Evolutionary conservation across 768 basidiomycete species (phyloP).

Genomic region (Lactarius evosmus): DNA sequence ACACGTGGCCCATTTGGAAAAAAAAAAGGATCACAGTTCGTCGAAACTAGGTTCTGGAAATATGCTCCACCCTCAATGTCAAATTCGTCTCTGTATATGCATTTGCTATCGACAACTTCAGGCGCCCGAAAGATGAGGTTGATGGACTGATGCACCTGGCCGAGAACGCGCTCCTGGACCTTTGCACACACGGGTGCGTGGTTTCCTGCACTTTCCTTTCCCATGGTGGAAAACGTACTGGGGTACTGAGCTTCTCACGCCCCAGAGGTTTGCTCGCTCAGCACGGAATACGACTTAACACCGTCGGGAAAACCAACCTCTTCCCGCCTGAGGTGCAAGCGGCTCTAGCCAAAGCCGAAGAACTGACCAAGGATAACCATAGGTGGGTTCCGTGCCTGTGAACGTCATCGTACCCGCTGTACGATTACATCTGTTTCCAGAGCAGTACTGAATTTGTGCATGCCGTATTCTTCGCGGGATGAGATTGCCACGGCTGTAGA

Average conservation of each 20-base stretch:
- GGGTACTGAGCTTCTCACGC: background rate
- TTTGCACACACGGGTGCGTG: conserved; percentile 76
- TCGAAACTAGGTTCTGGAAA: conserved; percentile 65
- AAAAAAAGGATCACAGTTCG: background rate
- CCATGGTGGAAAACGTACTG: background rate
- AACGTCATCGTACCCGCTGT: conserved; percentile 3
- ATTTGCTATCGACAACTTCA: conserved; percentile 98
- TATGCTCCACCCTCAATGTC: conserved; percentile 77
- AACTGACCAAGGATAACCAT: conserved; percentile 68
- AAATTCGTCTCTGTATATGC: conserved; percentile 90
- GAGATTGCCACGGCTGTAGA: conserved; percentile 85
- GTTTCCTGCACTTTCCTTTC: background rate
- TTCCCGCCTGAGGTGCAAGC: conserved; percentile 72
- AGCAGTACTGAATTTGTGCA: conserved; percentile 86
- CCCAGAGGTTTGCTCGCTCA: conserved; percentile 74
- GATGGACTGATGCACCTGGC: conserved; percentile 84
- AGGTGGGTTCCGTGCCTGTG: conserved; percentile 41
- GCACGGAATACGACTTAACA: conserved; percentile 80
- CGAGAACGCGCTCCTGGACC: conserved; percentile 70
- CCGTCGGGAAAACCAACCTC: conserved; percentile 73
- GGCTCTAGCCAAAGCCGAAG: conserved; percentile 69
- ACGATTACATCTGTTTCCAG: conserved; percentile 39
- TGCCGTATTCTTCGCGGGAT: conserved; percentile 88
- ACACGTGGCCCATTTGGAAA: background rate
- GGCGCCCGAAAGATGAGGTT: conserved; percentile 81